Evolutionary conservation across 176 grass and related monocot genomes (phyloP).

Genomic region (Oryza meyeriana): DNA sequence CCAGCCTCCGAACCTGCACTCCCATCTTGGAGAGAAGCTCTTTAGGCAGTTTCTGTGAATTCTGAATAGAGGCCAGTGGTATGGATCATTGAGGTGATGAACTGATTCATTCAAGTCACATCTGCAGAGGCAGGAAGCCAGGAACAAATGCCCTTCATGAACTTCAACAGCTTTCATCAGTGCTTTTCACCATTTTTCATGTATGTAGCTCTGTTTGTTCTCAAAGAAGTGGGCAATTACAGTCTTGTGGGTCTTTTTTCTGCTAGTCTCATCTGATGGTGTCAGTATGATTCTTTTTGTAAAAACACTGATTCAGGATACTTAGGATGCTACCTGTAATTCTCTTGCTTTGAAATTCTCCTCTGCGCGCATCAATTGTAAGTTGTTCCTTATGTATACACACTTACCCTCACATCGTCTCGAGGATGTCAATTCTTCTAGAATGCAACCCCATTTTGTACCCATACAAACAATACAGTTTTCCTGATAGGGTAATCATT

Average conservation of each 20-base stretch:
- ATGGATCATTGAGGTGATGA: conserved; percentile 12
- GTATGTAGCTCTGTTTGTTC: conserved; percentile 7
- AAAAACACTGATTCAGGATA: conserved; percentile 16
- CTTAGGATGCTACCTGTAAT: conserved; percentile 21
- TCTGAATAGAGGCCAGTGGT: not conserved
- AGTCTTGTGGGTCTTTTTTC: not conserved
- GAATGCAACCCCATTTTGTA: not conserved
- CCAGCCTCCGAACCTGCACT: not conserved
- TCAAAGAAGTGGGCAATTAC: not conserved
- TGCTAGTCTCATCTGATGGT: conserved; percentile 16
- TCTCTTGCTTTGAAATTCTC: not conserved
- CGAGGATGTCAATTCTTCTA: not conserved
- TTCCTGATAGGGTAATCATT: not conserved
- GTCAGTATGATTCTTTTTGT: conserved; percentile 36
- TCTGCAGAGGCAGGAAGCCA: not conserved
- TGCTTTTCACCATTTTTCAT: not conserved
- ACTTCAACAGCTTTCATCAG: not conserved
- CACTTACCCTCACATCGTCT: not conserved
- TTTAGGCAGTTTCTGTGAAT: not conserved
- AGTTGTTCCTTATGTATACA: not conserved
- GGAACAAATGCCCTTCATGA: not conserved
- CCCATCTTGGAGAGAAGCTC: conserved; percentile 1
- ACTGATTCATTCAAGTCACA: not conserved
- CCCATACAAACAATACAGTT: not conserved
- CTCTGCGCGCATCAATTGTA: not conserved